These are phyloP conservation scores for Penicillium canariense DNA, from an alignment of 495 filamentous ascomycete genomes.

Conservation along the genomic window DNA sequence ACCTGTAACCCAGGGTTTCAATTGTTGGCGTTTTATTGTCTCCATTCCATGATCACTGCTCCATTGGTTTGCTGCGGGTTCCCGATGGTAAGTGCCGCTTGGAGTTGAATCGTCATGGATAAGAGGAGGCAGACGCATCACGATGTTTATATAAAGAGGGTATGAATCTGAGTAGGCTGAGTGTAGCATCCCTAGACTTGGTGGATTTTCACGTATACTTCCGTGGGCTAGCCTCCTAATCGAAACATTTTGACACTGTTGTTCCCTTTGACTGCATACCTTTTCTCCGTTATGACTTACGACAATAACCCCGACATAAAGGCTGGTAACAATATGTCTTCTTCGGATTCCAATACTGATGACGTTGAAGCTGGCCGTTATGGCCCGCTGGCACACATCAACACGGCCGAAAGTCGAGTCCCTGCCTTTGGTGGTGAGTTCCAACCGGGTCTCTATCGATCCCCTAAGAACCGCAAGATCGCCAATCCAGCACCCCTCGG, in stretches of 20 bases:
- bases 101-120: neutral
- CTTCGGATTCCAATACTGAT: neutral
- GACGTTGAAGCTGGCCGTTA: conserved; percentile 9
- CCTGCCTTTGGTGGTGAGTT: conserved; percentile 87
- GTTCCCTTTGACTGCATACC: neutral
- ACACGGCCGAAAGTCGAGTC: conserved; percentile 57
- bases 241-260: neutral
- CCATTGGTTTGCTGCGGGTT: neutral
- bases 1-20: neutral
- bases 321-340: neutral
- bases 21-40: neutral
- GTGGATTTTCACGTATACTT: neutral
- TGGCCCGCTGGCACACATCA: conserved; percentile 60
- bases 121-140: neutral
- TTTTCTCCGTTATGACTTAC: neutral
- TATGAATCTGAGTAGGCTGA: neutral
- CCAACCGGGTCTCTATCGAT: conserved; percentile 78
- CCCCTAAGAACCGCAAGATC: conserved; percentile 61
- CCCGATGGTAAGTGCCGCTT: neutral
- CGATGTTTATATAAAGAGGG: neutral
- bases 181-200: neutral
- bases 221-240: neutral
- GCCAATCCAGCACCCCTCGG: conserved; percentile 80
- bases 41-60: neutral
- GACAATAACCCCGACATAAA: neutral